Evolutionary conservation across 75 land plant genomes (phyloP), one percentile per base, ranked within the genome.

Genomic region (Chamaecyparis obtusa): DNA sequence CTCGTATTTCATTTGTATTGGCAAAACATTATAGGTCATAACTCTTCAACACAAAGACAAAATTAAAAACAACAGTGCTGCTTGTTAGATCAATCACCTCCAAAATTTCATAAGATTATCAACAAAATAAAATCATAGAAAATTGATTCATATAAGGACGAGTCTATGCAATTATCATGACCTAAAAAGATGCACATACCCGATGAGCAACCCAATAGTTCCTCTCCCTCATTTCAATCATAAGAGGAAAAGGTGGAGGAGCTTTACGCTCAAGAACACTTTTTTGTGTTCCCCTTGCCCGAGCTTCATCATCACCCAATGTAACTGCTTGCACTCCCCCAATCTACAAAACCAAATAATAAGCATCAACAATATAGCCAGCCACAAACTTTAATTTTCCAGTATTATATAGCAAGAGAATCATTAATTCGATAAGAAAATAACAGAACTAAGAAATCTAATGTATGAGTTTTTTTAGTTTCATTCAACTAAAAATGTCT

Each of bases 181-280:
- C 33, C 16, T 30, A 74, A 37, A 14, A n/a, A 24, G 83, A 60
- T 64, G 60, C 57, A 90, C 83, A 44, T 88, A 95, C 97, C 94
- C 93, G 89, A 90, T 95, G 97, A 46, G 94, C 91, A 75, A 95
- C 91, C 97, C 97, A 95, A 43, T 92, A 91, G 71, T 91, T 89
- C 37, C 95, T 86, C 55, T 95, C 97, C 76, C 97, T 89, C 97
- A 94, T 94, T 87, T 94, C 95, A 83, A 94, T 94, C 54, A 94
- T 85, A 64, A 95, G 90, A 43, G 95, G 91, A 87, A 94, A 95
- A 51, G 95, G 94, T 76, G 94, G 92, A 74, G 92, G 92, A 88
- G 94, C 93, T 86, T 95, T 92, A 43, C 95, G 91, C 78, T 95
- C 96, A 30, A 94, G 93, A 83, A 95, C 90, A 85, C 89, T 95